These are phyloP conservation scores for Sporothrix variecibatus DNA, from an alignment of 2,329 filamentous ascomycete species.

Conservation along the genomic window DNA sequence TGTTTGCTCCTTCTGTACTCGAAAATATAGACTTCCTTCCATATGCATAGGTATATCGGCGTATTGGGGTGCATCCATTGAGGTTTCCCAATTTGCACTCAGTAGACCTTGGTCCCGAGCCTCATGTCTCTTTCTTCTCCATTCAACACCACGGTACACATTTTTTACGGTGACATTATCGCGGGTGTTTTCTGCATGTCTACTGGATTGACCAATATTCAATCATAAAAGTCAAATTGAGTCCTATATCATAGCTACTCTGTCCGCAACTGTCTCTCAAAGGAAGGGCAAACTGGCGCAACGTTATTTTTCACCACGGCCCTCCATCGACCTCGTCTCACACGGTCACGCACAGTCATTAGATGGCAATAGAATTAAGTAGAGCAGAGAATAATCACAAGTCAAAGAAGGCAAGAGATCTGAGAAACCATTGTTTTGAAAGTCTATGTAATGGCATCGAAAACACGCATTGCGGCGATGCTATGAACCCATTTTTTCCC, in stretches of 20 bases:
- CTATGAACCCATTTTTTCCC: constrained; percentile 36
- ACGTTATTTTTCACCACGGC: too few relatives aligned
- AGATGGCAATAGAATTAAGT: neutral
- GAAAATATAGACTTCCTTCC: neutral
- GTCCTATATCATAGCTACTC: too few relatives aligned
- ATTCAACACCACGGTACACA: neutral
- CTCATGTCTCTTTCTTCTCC: neutral
- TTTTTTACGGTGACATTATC: neutral
- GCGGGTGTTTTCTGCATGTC: too few relatives aligned
- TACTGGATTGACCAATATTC: too few relatives aligned
- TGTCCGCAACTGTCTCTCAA: neutral
- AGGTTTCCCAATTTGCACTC: neutral
- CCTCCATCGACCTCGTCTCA: too few relatives aligned
- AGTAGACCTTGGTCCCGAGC: neutral
- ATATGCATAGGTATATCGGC: neutral
- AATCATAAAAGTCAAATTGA: too few relatives aligned
- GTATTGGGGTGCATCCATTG: neutral
- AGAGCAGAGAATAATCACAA: neutral
- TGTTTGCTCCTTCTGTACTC: neutral
- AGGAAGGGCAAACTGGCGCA: neutral
- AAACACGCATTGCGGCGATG: constrained; percentile 38
- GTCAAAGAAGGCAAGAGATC: constrained; percentile 43
- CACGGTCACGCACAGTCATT: too few relatives aligned
- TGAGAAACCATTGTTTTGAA: constrained; percentile 62
- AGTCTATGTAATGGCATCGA: constrained; percentile 55